Base-by-base conservation (phyloP, 176 grass and related monocot species). In the Rhynchospora pubera region DNA sequence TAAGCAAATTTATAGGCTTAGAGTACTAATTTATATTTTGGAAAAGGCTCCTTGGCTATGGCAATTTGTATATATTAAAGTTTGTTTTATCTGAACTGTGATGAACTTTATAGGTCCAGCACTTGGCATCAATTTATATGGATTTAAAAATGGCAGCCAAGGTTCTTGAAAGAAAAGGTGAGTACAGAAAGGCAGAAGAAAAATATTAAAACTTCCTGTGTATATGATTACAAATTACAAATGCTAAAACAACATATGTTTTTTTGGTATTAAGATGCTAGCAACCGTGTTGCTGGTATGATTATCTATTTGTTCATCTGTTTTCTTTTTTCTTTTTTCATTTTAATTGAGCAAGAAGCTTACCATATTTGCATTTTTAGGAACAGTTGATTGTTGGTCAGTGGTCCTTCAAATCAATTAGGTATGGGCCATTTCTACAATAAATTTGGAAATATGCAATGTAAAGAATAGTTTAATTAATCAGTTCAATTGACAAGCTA, bases 111-210 rank as follows among this genome's bases (percentile, higher is more conserved):
- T 81, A 97, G 92, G 95, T 94, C 57, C 90, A 93, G 34, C 92
- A 92, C 42, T 77, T 94, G 21, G 92, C 95, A 50, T 94, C 92
- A 28, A 88, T 97, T 88, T n/a, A n/a, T 97, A 97, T 94, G 71
- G 85, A 69, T 83, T 97, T 71, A 85, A 84, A 58, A 97, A 87
- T 53, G 89, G 79, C 15, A 88, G 83, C 64, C 95, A 97, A 89
- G 90, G 90, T 91, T 94, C 90, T 75, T 83, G 95, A 79, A 97
- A 94, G 89, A 97, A 94, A 88, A 94, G 92, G 92, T 94, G 85
- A 87, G 24, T 26, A 2, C 58, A 75, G 28, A 15, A 69, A 68
- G 46, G 46, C 14, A 10, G 3, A n/a, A 74, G 7, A 26, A 47
- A 52, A 74, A 51, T 50, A 50, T 74, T 74, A 74, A 51, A 72